These are phyloP conservation scores for Diphasiastrum complanatum DNA, from an alignment of 83 land plant species.

Conservation along the genomic window DNA sequence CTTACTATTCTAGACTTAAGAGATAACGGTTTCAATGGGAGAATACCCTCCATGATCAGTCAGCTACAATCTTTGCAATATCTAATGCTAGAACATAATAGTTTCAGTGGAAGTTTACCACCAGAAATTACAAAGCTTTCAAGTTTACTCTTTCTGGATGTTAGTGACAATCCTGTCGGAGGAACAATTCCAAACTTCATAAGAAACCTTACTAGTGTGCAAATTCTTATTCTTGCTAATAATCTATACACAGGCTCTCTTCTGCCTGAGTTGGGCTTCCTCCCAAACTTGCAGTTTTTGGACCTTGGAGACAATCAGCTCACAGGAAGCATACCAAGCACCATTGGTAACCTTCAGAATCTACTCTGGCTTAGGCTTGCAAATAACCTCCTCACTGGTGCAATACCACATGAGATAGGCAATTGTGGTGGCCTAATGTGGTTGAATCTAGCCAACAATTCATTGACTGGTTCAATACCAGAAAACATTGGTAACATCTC, in stretches of 20 bases:
- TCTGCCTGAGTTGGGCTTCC: slow-evolving; percentile 30
- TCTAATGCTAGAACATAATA: too few relatives aligned
- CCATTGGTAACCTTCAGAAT: slow-evolving; percentile 36
- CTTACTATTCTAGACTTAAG: too few relatives aligned
- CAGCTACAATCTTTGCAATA: too few relatives aligned
- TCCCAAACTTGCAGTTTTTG: slow-evolving; percentile 22
- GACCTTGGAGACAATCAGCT: slow-evolving; percentile 39
- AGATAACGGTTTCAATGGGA: too few relatives aligned
- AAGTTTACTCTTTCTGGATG: too few relatives aligned
- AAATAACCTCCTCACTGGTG: slow-evolving; percentile 36
- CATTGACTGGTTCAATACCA: too few relatives aligned
- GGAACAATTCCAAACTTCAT: too few relatives aligned
- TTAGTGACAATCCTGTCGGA: too few relatives aligned
- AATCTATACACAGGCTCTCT: slow-evolving; percentile 32
- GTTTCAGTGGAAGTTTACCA: too few relatives aligned
- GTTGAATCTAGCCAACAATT: slow-evolving; percentile 40
- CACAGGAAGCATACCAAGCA: slow-evolving; percentile 33
- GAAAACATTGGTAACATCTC: too few relatives aligned
- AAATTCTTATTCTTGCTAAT: slow-evolving; percentile 17
- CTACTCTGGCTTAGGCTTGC: slow-evolving; percentile 25
- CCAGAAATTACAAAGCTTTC: slow-evolving; percentile 33
- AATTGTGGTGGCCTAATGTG: slow-evolving; percentile 29
- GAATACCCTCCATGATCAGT: too few relatives aligned
- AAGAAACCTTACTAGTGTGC: too few relatives aligned
- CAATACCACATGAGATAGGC: slow-evolving; percentile 43